A percentile compares a stretch with the other conserved stretches of the same genome.
phyloP scores from a whole-genome alignment of 495 filamentous ascomycete species.

The Annulohypoxylon maeteangense region DNA sequence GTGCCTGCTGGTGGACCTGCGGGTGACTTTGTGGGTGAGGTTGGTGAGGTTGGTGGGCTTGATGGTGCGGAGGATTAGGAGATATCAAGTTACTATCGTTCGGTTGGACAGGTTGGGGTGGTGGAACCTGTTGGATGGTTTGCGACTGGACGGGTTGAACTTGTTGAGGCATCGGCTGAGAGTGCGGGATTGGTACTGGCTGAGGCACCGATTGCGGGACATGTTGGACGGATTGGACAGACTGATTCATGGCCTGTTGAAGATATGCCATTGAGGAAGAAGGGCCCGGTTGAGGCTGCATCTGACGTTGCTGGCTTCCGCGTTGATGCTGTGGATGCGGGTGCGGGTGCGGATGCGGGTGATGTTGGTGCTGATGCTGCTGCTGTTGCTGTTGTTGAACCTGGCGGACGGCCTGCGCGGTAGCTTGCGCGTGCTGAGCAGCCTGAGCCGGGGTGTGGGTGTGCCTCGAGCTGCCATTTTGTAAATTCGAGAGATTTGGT shows the following conservation, averaged over 20 bases:
- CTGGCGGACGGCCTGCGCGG: conserved; percentile 49
- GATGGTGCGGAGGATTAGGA: conserved; percentile 46
- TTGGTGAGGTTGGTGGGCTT: no score
- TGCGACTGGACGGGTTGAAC: conserved; percentile 50
- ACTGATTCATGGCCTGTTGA: conserved; percentile 49
- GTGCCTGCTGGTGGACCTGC: conserved; percentile 52
- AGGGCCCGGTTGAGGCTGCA: conserved; percentile 43
- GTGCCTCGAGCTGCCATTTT: conserved; percentile 53
- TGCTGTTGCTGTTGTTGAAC: conserved; percentile 42
- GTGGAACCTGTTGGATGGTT: conserved; percentile 42
- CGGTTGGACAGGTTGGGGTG: conserved; percentile 45
- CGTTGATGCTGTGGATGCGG: conserved; percentile 45
- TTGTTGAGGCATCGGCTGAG: conserved; percentile 46
- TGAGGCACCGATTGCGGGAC: conserved; percentile 44
- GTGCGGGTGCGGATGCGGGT: conserved; percentile 35
- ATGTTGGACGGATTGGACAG: conserved; percentile 47
- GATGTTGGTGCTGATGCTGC: conserved; percentile 42
- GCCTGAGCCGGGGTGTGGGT: conserved; percentile 48
- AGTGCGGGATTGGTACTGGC: conserved; percentile 46
- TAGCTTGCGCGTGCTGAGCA: conserved; percentile 53
- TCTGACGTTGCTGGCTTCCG: conserved; percentile 35
- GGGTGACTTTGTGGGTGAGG: no score
- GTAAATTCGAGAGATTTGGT: conserved; percentile 46
- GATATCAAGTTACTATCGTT: conserved; percentile 46
- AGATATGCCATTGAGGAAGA: conserved; percentile 43